Evolutionary conservation across 1,284 basidiomycete species (phyloP).

Genomic region (Tylopilus sp.): DNA sequence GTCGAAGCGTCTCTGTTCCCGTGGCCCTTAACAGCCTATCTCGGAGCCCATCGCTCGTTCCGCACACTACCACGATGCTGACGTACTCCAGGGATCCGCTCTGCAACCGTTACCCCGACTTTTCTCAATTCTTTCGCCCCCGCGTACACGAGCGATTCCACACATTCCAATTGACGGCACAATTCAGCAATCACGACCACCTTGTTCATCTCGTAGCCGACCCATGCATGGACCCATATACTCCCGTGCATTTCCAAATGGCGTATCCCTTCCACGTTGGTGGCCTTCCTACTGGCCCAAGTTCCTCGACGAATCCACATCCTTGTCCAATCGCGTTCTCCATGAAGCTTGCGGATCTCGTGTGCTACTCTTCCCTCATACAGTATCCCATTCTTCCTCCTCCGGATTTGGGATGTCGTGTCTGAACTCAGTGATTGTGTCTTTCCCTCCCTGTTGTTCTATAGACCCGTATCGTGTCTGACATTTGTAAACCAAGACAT

Average conservation of each 20-base stretch:
- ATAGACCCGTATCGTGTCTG: slow-evolving; percentile 13
- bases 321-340: slow-evolving; percentile 25
- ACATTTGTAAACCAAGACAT: slow-evolving; percentile 1
- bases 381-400: not conserved
- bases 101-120: slow-evolving; percentile 32
- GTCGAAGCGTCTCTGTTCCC: slow-evolving; percentile 7
- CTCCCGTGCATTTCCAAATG: not conserved
- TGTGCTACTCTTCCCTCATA: not conserved
- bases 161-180: not conserved
- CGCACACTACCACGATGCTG: not conserved
- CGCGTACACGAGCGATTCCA: slow-evolving; percentile 10
- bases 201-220: not conserved
- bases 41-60: not conserved
- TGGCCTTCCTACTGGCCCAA: not conserved
- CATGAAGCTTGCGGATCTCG: slow-evolving; percentile 19
- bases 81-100: slow-evolving; percentile 34
- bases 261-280: not conserved
- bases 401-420: not conserved
- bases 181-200: not conserved
- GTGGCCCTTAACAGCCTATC: not conserved
- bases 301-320: not conserved
- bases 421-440: not conserved
- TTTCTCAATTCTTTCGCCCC: slow-evolving; percentile 32
- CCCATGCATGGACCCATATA: not conserved
- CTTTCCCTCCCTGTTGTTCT: slow-evolving; percentile 7